These are phyloP conservation scores for Phytophthora citricola DNA, from an alignment of 352 stramenopile species.

Conservation along the genomic window DNA sequence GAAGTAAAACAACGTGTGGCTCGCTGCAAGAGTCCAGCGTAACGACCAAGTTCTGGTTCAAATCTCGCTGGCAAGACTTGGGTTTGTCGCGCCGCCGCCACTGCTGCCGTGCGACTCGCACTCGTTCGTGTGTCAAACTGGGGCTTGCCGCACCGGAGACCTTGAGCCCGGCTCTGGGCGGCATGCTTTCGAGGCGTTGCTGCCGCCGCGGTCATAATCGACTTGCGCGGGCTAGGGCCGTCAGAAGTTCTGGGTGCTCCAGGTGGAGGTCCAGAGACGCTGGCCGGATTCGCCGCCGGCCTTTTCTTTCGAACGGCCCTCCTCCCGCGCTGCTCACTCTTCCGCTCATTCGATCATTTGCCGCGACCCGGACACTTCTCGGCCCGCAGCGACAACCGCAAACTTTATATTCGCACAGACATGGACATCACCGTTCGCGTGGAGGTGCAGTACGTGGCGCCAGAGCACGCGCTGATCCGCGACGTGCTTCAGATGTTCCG, in stretches of 20 bases:
- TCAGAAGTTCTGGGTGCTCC: constrained; percentile 24
- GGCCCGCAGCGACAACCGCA: not conserved
- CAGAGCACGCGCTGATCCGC: constrained; percentile 60
- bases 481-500: constrained; percentile 87
- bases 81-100: not conserved
- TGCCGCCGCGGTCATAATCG: constrained; percentile 17
- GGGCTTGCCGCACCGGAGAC: constrained; percentile 14
- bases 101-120: not conserved
- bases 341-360: constrained; percentile 52
- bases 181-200: constrained; percentile 24
- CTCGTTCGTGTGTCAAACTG: constrained; percentile 5
- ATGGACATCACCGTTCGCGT: constrained; percentile 87
- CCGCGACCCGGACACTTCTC: constrained; percentile 30
- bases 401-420: constrained; percentile 1
- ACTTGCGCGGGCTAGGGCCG: constrained; percentile 22
- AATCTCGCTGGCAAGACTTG: constrained; percentile 8
- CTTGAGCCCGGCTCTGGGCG: constrained; percentile 21
- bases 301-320: constrained; percentile 40
- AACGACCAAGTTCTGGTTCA: constrained; percentile 7
- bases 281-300: constrained; percentile 26
- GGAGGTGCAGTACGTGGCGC: constrained; percentile 82
- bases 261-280: constrained; percentile 40
- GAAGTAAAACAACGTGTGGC: not conserved
- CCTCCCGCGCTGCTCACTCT: constrained; percentile 35
- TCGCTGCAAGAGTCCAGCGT: constrained; percentile 2